Evolutionary conservation across 192 early-diverging fungal species (phyloP).

Genomic region (Rhizophagus sp.): DNA sequence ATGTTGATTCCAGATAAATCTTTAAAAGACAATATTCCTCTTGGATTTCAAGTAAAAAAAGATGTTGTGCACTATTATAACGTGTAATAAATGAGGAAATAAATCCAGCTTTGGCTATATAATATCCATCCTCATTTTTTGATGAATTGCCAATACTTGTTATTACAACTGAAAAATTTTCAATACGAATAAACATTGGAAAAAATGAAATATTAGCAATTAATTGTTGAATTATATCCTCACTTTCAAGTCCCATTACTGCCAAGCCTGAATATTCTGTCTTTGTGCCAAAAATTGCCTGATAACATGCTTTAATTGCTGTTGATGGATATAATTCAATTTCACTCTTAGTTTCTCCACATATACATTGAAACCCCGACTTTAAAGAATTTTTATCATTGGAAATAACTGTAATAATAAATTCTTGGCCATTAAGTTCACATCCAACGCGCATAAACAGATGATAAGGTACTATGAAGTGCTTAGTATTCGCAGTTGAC

Average conservation of each 20-base stretch:
- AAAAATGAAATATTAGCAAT: too few relatives aligned
- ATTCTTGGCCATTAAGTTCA: neutral
- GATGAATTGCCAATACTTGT: too few relatives aligned
- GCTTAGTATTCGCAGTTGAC: too few relatives aligned
- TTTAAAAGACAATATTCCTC: too few relatives aligned
- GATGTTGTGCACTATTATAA: neutral
- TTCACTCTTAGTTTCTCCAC: neutral
- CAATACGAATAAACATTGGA: neutral
- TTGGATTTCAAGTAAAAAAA: neutral
- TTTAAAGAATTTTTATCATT: neutral
- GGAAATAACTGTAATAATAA: neutral
- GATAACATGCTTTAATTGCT: too few relatives aligned
- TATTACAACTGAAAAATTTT: neutral
- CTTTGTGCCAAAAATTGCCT: too few relatives aligned
- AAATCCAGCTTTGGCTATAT: neutral
- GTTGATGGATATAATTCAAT: too few relatives aligned
- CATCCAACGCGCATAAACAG: neutral
- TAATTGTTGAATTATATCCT: neutral
- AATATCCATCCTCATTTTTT: neutral
- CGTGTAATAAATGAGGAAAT: neutral
- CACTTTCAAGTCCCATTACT: neutral
- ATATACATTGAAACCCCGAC: neutral
- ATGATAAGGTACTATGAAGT: neutral
- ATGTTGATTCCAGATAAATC: too few relatives aligned
- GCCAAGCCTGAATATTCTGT: neutral